Evolutionary conservation across 805 yeast genomes (phyloP), one percentile per base, ranked within the genome.

Genomic region (Saccharomycopsis olivae): DNA sequence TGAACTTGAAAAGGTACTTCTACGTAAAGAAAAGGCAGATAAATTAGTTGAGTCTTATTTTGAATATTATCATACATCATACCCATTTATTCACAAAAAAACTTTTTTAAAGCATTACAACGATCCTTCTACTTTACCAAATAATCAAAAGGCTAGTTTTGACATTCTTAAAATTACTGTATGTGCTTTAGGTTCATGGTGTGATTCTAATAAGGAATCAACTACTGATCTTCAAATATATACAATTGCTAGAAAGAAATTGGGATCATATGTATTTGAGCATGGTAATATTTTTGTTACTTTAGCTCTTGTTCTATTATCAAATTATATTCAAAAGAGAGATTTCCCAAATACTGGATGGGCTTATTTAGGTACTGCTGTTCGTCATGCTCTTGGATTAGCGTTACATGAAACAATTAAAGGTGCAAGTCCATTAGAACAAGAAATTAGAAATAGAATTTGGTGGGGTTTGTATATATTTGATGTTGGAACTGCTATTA

Each of bases 381-480:
- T 74, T 6, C 61, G 80, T 46, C 75, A 78, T 79, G 83, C 85
- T 0, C 60, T 73, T 49, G 75, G 80, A 0, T 53, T 78, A 30
- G 87, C 85, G 3, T 56, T 40, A 18, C 51, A 46, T 27, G 49
- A 46, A 16, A 35, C 39, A 18, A 52, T 53, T 38, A 58, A 58
- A 41, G 41, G 41, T 8, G 44, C 47, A n/a, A 60, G 60, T 29
- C 64, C 69, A 14, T 40, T 69, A 19, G 67, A 69, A 49, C 55
- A 66, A 38, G 83, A 75, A 48, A 63, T 69, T 53, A 64, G 82
- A 47, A 61, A 81, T 50, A 57, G 83, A 40, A 54, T 75, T 24
- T 78, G 83, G 82, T 78, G 83, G 80, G 78, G 79, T 1, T 48
- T 79, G 8, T 75, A 71, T 47, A 67, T 71, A 38, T 74, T 74